Evolutionary conservation across 768 basidiomycete genomes (phyloP), one percentile per base, ranked within the genome.

Genomic region (Calvatia gigantea): DNA sequence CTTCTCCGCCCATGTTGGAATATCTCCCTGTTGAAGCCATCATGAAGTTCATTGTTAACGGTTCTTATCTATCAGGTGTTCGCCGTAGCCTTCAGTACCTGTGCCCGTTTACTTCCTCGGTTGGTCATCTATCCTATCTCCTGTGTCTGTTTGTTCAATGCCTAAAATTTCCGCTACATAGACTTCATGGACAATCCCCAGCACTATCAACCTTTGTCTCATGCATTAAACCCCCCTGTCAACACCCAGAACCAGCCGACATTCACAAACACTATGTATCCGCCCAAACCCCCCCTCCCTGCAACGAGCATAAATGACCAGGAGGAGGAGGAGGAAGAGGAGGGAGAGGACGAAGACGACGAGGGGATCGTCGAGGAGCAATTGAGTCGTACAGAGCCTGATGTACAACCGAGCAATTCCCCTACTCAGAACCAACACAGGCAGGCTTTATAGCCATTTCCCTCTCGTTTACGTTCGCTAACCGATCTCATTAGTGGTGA

Each of bases 201-300:
- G 67, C 86, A 86, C 59, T 88, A 91, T 72, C 87, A 89, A 59
- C 86, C 89, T 25, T 78, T 91, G 62, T 91, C 88, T 53, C 85
- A 89, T 74, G 89, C 89, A 39, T 76, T 91, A 35, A 75, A 87
- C 67, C 85, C 84, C 0, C 85, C 82, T 59, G 73, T 67, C 65
- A 64, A 38, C 60, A 67, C 63, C 33, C 69, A 56, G 49, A 59
- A 27, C 25, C 67, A 60, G 43, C 56, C 56, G 51, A 63, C 54
- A 8, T 56, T 56, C 19, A 42, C 46, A 23, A 31, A 37, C 23
- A 49, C 19, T 11, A 42, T 56, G 28, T 56, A 48, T 32, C 54
- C 37, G 6, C 21, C 46, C 2, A 56, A 56, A 19, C 28, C 39
- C 12, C 54, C 39, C 9, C 29, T 38, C 4, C 19, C 56, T 54